Evolutionary conservation across 192 early-diverging fungal species (phyloP).

Genomic region (Umbelopsis sp.): DNA sequence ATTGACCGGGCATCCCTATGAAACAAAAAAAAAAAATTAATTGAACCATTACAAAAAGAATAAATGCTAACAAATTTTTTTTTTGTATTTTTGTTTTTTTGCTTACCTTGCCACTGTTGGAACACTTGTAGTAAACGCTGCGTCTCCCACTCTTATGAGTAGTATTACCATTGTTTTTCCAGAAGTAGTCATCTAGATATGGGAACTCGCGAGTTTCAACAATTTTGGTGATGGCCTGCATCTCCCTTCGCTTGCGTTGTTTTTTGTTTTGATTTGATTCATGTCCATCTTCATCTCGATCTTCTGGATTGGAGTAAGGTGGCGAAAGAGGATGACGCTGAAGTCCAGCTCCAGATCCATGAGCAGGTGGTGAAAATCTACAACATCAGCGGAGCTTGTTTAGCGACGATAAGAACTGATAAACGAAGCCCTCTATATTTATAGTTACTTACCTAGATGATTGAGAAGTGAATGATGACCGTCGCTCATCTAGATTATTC

Average conservation of each 20-base stretch:
- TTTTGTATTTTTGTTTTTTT: slow-evolving; percentile 18
- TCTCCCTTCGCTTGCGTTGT: slow-evolving; percentile 57
- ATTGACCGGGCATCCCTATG: slow-evolving; percentile 47
- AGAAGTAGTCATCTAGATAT: slow-evolving; percentile 49
- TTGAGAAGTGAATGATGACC: slow-evolving; percentile 5
- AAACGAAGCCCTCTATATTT: background rate
- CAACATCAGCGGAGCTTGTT: background rate
- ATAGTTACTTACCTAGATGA: background rate
- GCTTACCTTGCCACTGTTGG: slow-evolving; percentile 54
- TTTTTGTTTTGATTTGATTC: slow-evolving; percentile 16
- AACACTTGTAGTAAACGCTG: slow-evolving; percentile 64
- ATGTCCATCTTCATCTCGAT: slow-evolving; percentile 9
- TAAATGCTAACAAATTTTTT: no score
- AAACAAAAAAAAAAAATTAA: slow-evolving; percentile 22
- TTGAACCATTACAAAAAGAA: background rate
- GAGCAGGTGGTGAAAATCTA: slow-evolving; percentile 8
- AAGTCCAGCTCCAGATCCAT: slow-evolving; percentile 15
- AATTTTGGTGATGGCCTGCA: slow-evolving; percentile 62
- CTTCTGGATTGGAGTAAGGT: slow-evolving; percentile 12
- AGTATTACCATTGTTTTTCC: slow-evolving; percentile 66
- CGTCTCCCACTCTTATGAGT: slow-evolving; percentile 56
- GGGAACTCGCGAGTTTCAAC: slow-evolving; percentile 54
- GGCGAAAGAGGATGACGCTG: slow-evolving; percentile 9
- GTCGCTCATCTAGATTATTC: background rate
- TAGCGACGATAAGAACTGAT: background rate